phyloP scores from a whole-genome alignment of 331 rosid species.

The Rhamnella rubrinervis region DNA sequence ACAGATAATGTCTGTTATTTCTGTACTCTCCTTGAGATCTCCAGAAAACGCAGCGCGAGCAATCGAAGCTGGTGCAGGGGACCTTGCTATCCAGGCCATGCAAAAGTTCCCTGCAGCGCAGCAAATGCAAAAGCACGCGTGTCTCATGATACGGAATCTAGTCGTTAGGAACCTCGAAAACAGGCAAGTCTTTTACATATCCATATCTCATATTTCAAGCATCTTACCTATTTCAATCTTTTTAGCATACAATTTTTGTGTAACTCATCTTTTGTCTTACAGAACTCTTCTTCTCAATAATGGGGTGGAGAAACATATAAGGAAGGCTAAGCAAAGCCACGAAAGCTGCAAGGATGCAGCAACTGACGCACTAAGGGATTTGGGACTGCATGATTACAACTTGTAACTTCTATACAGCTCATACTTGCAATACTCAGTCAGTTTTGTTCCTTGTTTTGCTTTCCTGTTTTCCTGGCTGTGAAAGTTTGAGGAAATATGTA shows the following conservation, averaged over 20 bases:
- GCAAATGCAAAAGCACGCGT: constrained; percentile 80
- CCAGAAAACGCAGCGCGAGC: constrained; percentile 94
- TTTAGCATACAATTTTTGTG: no score
- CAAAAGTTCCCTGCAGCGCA: constrained; percentile 70
- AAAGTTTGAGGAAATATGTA: no score
- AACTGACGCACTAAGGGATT: constrained; percentile 84
- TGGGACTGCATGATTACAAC: constrained; percentile 79
- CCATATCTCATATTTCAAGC: not conserved
- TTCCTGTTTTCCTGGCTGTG: no score
- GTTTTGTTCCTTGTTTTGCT: no score
- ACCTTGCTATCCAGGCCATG: constrained; percentile 89
- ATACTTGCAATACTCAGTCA: not conserved
- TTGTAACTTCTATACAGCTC: constrained; percentile 25
- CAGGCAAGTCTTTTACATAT: constrained; percentile 49
- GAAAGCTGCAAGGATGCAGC: constrained; percentile 83
- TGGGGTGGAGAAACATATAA: constrained; percentile 70
- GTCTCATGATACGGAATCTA: constrained; percentile 90
- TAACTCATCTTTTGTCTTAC: constrained; percentile 13
- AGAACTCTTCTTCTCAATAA: constrained; percentile 68
- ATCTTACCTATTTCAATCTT: no score
- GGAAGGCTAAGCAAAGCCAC: constrained; percentile 80
- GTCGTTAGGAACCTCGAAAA: constrained; percentile 77
- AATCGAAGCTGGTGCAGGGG: constrained; percentile 94
- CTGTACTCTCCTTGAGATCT: constrained; percentile 79
- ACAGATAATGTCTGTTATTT: constrained; percentile 69